phyloP scores from a whole-genome alignment of 1,284 basidiomycete genomes.

The Stereum hirsutum region DNA sequence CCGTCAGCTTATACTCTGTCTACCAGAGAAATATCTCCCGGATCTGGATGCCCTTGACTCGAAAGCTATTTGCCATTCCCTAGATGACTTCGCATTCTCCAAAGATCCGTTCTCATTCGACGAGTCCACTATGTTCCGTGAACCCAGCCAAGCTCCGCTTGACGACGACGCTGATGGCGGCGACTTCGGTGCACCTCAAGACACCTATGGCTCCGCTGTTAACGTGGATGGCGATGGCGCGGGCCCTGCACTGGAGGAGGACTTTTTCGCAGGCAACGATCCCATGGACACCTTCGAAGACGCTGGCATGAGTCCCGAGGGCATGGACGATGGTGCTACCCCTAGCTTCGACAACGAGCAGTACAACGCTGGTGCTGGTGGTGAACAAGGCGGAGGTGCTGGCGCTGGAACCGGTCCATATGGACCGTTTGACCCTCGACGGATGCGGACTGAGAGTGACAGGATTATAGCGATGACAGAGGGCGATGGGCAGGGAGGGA shows the following conservation, averaged over 20 bases:
- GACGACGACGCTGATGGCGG: conserved; percentile 33
- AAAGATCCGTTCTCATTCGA: conserved; percentile 54
- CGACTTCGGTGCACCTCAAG: conserved; percentile 25
- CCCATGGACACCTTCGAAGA: conserved; percentile 41
- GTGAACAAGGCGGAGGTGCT: conserved; percentile 29
- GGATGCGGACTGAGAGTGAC: conserved; percentile 63
- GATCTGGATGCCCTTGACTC: conserved; percentile 53
- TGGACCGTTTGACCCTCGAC: conserved; percentile 75
- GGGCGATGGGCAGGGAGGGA: conserved; percentile 49
- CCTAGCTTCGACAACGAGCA: conserved; percentile 38
- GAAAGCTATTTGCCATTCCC: conserved; percentile 72
- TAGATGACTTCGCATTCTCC: conserved; percentile 75
- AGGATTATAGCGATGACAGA: conserved; percentile 81
- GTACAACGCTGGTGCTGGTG: conserved; percentile 29
- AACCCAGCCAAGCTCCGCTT: conserved; percentile 26
- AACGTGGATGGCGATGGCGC: conserved; percentile 37
- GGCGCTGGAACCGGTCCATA: conserved; percentile 37
- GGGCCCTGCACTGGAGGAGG: conserved; percentile 48
- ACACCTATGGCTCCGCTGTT: conserved; percentile 24
- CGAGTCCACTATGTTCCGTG: conserved; percentile 46
- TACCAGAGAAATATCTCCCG: conserved; percentile 56
- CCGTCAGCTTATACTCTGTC: conserved; percentile 8
- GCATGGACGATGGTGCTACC: too few species aligned
- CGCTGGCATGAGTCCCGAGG: conserved; percentile 29
- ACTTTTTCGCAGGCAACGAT: conserved; percentile 71